phyloP scores from a whole-genome alignment of 306 rosid species.

The Glycine tomentella region DNA sequence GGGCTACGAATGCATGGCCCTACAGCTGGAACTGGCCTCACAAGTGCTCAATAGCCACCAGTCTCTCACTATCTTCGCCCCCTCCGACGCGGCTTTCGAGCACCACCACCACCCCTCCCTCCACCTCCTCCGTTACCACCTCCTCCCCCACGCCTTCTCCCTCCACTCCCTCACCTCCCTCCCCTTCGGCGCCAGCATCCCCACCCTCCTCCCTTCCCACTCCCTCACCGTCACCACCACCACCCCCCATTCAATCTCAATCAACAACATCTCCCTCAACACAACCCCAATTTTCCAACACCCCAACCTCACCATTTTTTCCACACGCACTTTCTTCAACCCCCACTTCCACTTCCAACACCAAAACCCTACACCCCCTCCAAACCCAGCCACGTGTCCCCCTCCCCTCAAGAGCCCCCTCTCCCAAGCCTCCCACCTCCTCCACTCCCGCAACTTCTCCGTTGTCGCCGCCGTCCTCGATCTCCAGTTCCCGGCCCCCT shows the following conservation, averaged over 20 bases:
- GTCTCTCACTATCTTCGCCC: conserved; percentile 64
- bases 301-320: conserved; percentile 56
- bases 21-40: conserved; percentile 61
- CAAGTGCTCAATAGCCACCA: conserved; percentile 41
- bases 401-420: not conserved
- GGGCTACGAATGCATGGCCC: conserved; percentile 67
- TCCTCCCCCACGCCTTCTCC: conserved; percentile 61
- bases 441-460: conserved; percentile 52
- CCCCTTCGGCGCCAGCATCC: conserved; percentile 65
- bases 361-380: not conserved
- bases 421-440: conserved; percentile 34
- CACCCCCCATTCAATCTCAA: conserved; percentile 34
- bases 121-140: conserved; percentile 64
- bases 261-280: conserved; percentile 63
- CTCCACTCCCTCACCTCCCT: conserved; percentile 57
- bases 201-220: conserved; percentile 55
- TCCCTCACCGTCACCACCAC: conserved; percentile 58
- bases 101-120: conserved; percentile 48
- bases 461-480: conserved; percentile 56
- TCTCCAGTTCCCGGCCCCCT: conserved; percentile 40
- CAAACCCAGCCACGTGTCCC: conserved; percentile 1
- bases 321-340: conserved; percentile 52
- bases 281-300: conserved; percentile 55
- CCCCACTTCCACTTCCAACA: conserved; percentile 44
- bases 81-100: conserved; percentile 51